Evolutionary conservation across 768 basidiomycete species (phyloP), one percentile per base, ranked within the genome.

Genomic region (Psilocybe tampanensis): DNA sequence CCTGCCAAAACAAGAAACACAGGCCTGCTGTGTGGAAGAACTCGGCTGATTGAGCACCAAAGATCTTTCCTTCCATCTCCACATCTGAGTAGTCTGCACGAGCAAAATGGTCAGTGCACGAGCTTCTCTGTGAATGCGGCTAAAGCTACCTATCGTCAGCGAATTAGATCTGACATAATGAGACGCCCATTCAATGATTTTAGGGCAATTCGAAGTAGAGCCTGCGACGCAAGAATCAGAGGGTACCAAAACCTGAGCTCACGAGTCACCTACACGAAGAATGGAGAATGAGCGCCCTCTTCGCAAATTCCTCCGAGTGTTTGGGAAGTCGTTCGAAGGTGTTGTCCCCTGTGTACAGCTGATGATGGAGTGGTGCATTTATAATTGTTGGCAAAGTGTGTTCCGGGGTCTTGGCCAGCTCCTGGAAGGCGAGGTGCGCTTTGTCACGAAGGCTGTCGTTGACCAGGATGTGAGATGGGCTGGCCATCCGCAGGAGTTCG

Each of bases 1-100:
- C 45, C 19, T 23, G 45, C 45, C 45, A 47, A 29, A 47, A 47
- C 23, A 47, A n/a, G 45, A 47, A 47, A 23, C 45, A 47, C n/a
- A 47, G 24, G 13, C 45, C 45, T 13, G 45, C 45, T 8, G 45
- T 47, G 15, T 47, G 45, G 23, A 47, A 47, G 24, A 47, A 47
- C 45, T 47, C 45, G 12, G 45, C 45, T 8, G 45, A 47, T 15
- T 47, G 45, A 2, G 45, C 45, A 8, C 45, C 45, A n/a, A 47
- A 47, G 13, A 47, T 18, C 24, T 47, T 47, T 12, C 45, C 45
- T 6, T 47, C 45, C 45, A 47, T 47, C 8, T 23, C 21, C 4
- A 47, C 24, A 17, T 47, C 45, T 11, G 45, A 47, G 45, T 47
- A 47, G n/a, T 47, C 45, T 47, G 6, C 3, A 9, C 11, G 5